phyloP scores from a whole-genome alignment of 805 yeast genomes.

The Barnettozyma pratensis region DNA sequence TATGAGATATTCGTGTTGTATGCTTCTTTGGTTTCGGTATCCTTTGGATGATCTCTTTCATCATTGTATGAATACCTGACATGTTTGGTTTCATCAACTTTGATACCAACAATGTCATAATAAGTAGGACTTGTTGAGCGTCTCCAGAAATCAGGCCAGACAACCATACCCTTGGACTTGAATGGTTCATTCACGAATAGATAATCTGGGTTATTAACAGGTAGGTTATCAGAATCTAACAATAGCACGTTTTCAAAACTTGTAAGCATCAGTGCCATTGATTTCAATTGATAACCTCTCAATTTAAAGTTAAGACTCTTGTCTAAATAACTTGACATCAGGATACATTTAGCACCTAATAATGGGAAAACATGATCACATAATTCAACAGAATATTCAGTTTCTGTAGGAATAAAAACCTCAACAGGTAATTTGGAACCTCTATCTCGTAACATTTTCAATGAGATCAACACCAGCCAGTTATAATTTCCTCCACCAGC shows the following conservation, averaged over 20 bases:
- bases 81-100: slow-evolving; percentile 28
- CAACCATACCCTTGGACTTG: slow-evolving; percentile 37
- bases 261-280: slow-evolving; percentile 70
- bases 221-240: slow-evolving; percentile 71
- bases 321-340: slow-evolving; percentile 38
- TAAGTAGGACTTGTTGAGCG: slow-evolving; percentile 58
- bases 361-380: slow-evolving; percentile 65
- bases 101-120: slow-evolving; percentile 49
- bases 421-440: slow-evolving; percentile 77
- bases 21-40: slow-evolving; percentile 23
- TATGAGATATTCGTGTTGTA: slow-evolving; percentile 36
- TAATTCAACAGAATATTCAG: slow-evolving; percentile 66
- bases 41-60: slow-evolving; percentile 28
- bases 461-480: slow-evolving; percentile 52
- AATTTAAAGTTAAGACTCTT: slow-evolving; percentile 37
- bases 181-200: slow-evolving; percentile 34
- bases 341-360: slow-evolving; percentile 60
- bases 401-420: slow-evolving; percentile 66
- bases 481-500: slow-evolving; percentile 76
- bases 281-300: slow-evolving; percentile 61
- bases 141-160: slow-evolving; percentile 73
- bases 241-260: slow-evolving; percentile 70
- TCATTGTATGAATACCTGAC: slow-evolving; percentile 27
- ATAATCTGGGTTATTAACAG: slow-evolving; percentile 44
- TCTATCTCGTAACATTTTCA: slow-evolving; percentile 50